These are phyloP conservation scores for Austroboletus festivus DNA, from an alignment of 768 basidiomycete species.

Conservation along the genomic window DNA sequence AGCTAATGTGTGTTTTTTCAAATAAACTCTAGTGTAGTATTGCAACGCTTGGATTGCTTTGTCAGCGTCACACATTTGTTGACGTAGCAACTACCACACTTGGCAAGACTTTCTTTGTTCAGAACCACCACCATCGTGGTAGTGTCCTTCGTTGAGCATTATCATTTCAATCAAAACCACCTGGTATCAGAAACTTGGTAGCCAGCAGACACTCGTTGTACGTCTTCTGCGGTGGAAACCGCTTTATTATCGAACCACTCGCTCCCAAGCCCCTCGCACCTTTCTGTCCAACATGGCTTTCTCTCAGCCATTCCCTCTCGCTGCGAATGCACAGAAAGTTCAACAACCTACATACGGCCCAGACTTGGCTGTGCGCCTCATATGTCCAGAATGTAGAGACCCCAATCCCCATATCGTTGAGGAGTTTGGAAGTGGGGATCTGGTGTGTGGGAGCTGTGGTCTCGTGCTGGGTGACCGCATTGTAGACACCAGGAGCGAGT, in stretches of 20 bases:
- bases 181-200: too few relatives aligned
- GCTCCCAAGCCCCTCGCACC: slow-evolving; percentile 13
- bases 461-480: slow-evolving; percentile 94
- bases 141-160: slow-evolving; percentile 11
- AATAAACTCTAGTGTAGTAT: not conserved
- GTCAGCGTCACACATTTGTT: slow-evolving; percentile 24
- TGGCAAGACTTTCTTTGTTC: slow-evolving; percentile 14
- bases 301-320: slow-evolving; percentile 78
- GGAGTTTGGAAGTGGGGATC: slow-evolving; percentile 96
- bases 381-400: slow-evolving; percentile 94
- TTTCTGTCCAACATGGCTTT: slow-evolving; percentile 50
- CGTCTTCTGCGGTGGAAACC: slow-evolving; percentile 11
- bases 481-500: slow-evolving; percentile 98
- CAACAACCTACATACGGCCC: slow-evolving; percentile 67
- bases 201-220: slow-evolving; percentile 29
- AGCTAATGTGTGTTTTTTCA: slow-evolving; percentile 18
- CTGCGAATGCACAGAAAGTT: slow-evolving; percentile 46
- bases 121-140: slow-evolving; percentile 23
- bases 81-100: slow-evolving; percentile 4
- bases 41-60: slow-evolving; percentile 9
- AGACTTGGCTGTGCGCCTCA: slow-evolving; percentile 82
- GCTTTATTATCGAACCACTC: slow-evolving; percentile 12
- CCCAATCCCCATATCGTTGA: slow-evolving; percentile 94
- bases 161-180: too few relatives aligned
- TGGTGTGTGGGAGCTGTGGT: slow-evolving; percentile 92